A percentile compares a stretch with the other conserved stretches of the same genome.
Conservation (phyloP, 1,139 yeast genomes). For the Kodamaea fungicola region DNA sequence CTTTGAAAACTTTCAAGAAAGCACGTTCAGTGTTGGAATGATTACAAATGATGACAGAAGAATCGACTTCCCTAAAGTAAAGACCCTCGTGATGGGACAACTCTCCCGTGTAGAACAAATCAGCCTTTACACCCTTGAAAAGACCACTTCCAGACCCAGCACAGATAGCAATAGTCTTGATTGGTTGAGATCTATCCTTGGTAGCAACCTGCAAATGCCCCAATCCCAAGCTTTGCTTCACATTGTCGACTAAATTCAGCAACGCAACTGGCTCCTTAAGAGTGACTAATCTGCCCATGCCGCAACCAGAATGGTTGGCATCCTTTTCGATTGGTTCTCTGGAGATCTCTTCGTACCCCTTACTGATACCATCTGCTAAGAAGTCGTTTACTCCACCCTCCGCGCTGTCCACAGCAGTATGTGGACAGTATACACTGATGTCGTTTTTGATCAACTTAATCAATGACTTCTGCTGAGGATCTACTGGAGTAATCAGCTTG, state of each 20-base stretch:
- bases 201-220: constrained; percentile 62
- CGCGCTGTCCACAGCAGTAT: constrained; percentile 94
- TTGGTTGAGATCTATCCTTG: constrained; percentile 21
- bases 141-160: constrained; percentile 92
- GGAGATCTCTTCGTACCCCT: constrained; percentile 18
- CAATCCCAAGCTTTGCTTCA: constrained; percentile 55
- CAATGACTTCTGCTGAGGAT: constrained; percentile 80
- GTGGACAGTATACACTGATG: constrained; percentile 89
- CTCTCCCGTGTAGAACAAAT: constrained; percentile 86
- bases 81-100: constrained; percentile 90
- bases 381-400: constrained; percentile 91
- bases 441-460: constrained; percentile 69
- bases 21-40: constrained; percentile 95
- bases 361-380: constrained; percentile 62
- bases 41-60: constrained; percentile 72
- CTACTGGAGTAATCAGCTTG: constrained; percentile 63
- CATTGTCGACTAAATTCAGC: constrained; percentile 42
- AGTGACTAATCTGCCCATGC: constrained; percentile 76
- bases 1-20: constrained; percentile 52
- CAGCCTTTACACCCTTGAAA: constrained; percentile 63
- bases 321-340: constrained; percentile 30
- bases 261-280: constrained; percentile 46
- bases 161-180: constrained; percentile 73
- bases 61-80: constrained; percentile 66
- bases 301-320: constrained; percentile 45